phyloP scores from a whole-genome alignment of 2,329 filamentous ascomycete species.

The Ceratocystiopsis minuta region DNA sequence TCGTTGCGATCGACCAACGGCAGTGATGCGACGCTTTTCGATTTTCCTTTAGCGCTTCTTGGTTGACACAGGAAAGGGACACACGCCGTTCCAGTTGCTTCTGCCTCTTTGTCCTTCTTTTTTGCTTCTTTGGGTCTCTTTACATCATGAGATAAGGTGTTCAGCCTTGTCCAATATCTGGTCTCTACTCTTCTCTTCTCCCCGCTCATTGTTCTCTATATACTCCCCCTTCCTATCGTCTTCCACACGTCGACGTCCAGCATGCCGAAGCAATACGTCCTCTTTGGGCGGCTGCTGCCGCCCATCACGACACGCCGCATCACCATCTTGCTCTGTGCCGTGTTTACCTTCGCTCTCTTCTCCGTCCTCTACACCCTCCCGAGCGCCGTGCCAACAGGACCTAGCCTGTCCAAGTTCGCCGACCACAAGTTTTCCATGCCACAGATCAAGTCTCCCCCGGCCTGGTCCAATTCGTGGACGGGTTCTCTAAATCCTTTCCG shows the following conservation, averaged over 20 bases:
- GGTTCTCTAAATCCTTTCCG: slow-evolving; percentile 48
- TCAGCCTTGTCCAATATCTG: not conserved
- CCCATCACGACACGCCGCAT: slow-evolving; percentile 34
- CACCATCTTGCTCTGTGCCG: slow-evolving; percentile 29
- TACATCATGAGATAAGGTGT: not conserved
- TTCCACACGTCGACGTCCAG: not conserved
- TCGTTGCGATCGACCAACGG: too few species aligned
- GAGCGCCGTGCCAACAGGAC: slow-evolving; percentile 26
- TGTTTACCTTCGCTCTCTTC: slow-evolving; percentile 35
- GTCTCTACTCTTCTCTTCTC: slow-evolving; percentile 1
- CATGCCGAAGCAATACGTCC: slow-evolving; percentile 28
- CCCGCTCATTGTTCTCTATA: not conserved
- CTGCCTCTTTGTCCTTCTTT: not conserved
- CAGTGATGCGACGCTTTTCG: too few species aligned
- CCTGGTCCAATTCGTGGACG: slow-evolving; percentile 23
- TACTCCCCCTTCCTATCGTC: too few species aligned
- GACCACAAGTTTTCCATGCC: slow-evolving; percentile 32
- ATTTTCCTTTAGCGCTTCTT: too few species aligned
- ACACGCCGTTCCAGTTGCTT: too few species aligned
- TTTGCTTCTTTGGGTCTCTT: not conserved
- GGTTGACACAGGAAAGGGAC: too few species aligned
- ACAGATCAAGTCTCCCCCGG: slow-evolving; percentile 24
- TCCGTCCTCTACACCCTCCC: slow-evolving; percentile 34
- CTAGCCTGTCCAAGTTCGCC: slow-evolving; percentile 29
- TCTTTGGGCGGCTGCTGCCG: slow-evolving; percentile 31